Evolutionary conservation across 2,329 filamentous ascomycete genomes (phyloP), one percentile per base, ranked within the genome.

Genomic region (Ceratocystis huliohia): DNA sequence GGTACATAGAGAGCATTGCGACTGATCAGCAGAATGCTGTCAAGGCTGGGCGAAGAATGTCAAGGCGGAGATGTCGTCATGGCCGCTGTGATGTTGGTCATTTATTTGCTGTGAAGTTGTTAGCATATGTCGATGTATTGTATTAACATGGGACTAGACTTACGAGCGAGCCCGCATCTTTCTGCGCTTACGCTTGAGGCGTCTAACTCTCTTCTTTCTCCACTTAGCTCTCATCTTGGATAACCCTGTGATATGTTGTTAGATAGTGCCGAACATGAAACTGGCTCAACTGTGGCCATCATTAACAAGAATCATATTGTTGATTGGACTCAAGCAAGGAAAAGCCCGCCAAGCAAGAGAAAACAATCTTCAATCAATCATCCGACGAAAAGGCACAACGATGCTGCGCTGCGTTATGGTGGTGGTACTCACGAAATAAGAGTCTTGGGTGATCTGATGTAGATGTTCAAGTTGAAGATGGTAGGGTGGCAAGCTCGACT

Each of bases 161-260:
- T 85, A 97, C 94, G 87, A 92, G 83, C 94, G 84, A 76, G 93
- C 94, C 80, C 94, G 87, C 83, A 94, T 96, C 93, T 99, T 99
- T 91, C 94, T 95, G 84, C 94, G 91, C 92, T 99, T 99, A 79
- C 92, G 88, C 89, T 97, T 97, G 81, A 99, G 91, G 81, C 94
- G 88, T 77, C 94, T 86, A 82, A 96, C 92, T 80, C 94, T 87
- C 93, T 99, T 99, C 89, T 99, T 99, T 86, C 93, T 94, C 94
- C 94, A 97, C 86, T 97, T 97, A 78, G 91, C 92, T 94, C 93
- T 83, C 84, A 87, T 85, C 81, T 81, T 85, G 82, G 81, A 80
- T 77, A 73, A 72, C 70, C 70, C 72, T 74, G 69, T 64, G 65
- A 65, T 69, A 72, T 48, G 10, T 71, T 72, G 72, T 70, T 70